A percentile compares a stretch with the other conserved stretches of the same genome.
phyloP scores from a whole-genome alignment of 495 filamentous ascomycete species.

The Penicillium coffeae region DNA sequence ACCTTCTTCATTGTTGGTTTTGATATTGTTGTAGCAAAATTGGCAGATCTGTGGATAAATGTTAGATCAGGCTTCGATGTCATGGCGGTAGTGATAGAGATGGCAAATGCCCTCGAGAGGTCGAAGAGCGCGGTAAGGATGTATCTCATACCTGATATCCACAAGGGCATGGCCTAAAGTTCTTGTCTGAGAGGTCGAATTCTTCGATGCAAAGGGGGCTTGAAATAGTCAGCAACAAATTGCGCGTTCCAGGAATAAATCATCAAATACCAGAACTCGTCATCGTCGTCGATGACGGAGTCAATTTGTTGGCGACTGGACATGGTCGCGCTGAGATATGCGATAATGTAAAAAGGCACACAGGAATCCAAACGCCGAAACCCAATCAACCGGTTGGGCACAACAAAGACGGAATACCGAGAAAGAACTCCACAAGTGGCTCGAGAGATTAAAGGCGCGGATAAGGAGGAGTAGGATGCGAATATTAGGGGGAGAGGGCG shows the following conservation, averaged over 20 bases:
- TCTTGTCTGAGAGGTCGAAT: slow-evolving; percentile 93
- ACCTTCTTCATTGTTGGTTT: slow-evolving; percentile 84
- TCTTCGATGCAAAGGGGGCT: slow-evolving; percentile 99
- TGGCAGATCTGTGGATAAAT: slow-evolving; percentile 74
- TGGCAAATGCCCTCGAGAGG: not conserved
- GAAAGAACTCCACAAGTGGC: slow-evolving; percentile 14
- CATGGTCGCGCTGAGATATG: slow-evolving; percentile 43
- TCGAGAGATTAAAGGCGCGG: slow-evolving; percentile 9
- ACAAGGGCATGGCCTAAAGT: slow-evolving; percentile 96
- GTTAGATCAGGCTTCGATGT: not conserved
- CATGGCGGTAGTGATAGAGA: not conserved
- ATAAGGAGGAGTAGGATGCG: slow-evolving; percentile 12
- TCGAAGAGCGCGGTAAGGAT: not conserved
- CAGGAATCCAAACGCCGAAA: slow-evolving; percentile 27
- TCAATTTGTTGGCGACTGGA: slow-evolving; percentile 72
- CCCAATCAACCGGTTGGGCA: slow-evolving; percentile 22
- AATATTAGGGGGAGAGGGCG: slow-evolving; percentile 14
- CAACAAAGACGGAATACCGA: slow-evolving; percentile 14
- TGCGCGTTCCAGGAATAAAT: not conserved
- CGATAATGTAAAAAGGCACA: slow-evolving; percentile 22
- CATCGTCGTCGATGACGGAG: slow-evolving; percentile 95
- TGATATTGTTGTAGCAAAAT: slow-evolving; percentile 99
- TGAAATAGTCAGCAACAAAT: slow-evolving; percentile 14
- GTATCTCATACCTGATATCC: slow-evolving; percentile 79
- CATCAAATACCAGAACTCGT: slow-evolving; percentile 75